Percentiles rank a stretch among this genome's conserved stretches.
Conservation (phyloP, 225 moss, liverwort and hornwort species). For the Pleurozium schreberi region DNA sequence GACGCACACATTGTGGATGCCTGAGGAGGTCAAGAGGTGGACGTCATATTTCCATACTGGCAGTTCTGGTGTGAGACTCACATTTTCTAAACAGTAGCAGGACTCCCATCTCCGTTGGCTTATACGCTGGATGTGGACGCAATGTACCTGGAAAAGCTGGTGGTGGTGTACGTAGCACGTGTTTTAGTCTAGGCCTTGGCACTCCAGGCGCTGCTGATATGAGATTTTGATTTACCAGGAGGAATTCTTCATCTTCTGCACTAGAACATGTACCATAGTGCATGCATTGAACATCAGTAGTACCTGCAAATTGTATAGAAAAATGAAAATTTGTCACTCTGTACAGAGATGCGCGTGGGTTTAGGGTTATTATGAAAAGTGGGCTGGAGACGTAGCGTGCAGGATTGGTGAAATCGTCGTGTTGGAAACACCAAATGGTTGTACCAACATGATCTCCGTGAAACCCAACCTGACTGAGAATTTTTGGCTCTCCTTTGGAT, state of each 20-base stretch:
- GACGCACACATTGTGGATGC: slow-evolving; percentile 3
- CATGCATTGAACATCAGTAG: slow-evolving; percentile 1
- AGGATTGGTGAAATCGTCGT: not conserved
- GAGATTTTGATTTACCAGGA: not conserved
- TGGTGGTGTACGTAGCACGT: not conserved
- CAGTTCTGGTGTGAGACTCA: not conserved
- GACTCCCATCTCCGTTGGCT: not conserved
- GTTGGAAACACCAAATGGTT: slow-evolving; percentile 22
- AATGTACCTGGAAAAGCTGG: not conserved
- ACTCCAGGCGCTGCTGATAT: not conserved
- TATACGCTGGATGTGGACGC: not conserved
- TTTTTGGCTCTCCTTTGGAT: not conserved
- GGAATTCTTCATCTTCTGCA: not conserved
- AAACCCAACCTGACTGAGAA: not conserved
- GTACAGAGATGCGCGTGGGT: slow-evolving; percentile 12
- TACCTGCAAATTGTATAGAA: slow-evolving; percentile 20
- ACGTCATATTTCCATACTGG: not conserved
- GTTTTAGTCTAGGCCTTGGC: not conserved
- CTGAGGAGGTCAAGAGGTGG: slow-evolving; percentile 2
- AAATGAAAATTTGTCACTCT: slow-evolving; percentile 2
- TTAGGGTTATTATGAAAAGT: not conserved
- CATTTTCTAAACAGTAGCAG: not conserved
- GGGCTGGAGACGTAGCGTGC: not conserved
- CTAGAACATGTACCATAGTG: slow-evolving; percentile 7
- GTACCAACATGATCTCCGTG: slow-evolving; percentile 1